phyloP scores from a whole-genome alignment of 23 red algal species.

The Gracilaria domingensis region DNA sequence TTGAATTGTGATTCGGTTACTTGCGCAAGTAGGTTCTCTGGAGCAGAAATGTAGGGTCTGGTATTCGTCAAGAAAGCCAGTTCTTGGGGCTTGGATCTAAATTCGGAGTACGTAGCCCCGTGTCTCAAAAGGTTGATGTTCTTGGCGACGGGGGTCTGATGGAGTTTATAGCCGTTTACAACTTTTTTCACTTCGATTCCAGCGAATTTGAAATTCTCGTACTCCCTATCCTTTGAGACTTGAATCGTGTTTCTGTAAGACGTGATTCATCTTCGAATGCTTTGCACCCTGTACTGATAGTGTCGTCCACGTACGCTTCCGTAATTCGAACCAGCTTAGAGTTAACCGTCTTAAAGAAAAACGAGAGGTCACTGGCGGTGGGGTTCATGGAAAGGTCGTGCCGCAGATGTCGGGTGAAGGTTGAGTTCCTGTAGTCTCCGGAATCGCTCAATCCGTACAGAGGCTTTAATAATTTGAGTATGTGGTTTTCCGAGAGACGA shows the following conservation, averaged over 20 bases:
- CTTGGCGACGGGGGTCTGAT: background rate
- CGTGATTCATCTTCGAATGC: conserved; percentile 12
- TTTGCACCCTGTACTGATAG: background rate
- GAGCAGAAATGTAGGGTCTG: no score
- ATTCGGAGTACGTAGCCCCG: background rate
- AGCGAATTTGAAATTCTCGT: conserved; percentile 27
- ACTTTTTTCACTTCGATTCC: conserved; percentile 13
- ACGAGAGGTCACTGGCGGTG: background rate
- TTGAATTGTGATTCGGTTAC: no score
- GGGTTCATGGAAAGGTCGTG: background rate
- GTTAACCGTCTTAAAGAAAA: background rate
- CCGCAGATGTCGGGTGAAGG: background rate
- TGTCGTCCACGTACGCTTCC: conserved; percentile 38
- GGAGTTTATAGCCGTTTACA: background rate
- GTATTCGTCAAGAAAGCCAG: no score
- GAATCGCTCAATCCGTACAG: conserved; percentile 36
- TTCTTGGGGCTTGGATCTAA: no score
- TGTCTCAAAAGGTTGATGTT: background rate
- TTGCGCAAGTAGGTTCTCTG: no score
- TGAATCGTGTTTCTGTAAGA: background rate
- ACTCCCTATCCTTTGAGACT: conserved; percentile 9
- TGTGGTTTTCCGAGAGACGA: background rate
- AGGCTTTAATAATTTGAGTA: no score
- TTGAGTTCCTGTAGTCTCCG: conserved; percentile 17
- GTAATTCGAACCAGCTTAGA: conserved; percentile 18